Conservation (phyloP, 1,284 basidiomycete species). For the Athelia psychrophila region DNA sequence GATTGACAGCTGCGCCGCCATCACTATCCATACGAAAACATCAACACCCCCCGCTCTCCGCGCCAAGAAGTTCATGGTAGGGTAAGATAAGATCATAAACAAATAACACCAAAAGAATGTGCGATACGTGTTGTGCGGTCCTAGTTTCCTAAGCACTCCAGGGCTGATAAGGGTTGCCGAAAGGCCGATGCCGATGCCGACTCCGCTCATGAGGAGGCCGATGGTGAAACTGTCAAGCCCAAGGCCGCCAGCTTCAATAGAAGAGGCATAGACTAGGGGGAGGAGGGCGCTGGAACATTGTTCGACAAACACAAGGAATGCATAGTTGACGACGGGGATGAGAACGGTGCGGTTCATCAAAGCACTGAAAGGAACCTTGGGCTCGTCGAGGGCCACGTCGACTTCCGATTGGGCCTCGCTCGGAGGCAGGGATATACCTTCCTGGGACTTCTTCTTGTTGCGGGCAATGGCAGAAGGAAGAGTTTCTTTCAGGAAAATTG, state of each 20-base stretch:
- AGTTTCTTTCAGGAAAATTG: slow-evolving; percentile 9
- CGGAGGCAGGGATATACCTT: not conserved
- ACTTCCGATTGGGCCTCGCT: not conserved
- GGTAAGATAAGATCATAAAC: not conserved
- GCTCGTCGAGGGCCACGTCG: not conserved
- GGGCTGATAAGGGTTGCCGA: not conserved
- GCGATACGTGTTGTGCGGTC: not conserved
- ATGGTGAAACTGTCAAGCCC: slow-evolving; percentile 11
- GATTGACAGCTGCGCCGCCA: not conserved
- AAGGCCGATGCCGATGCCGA: slow-evolving; percentile 11
- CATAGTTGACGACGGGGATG: slow-evolving; percentile 19
- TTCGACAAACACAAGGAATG: slow-evolving; percentile 18
- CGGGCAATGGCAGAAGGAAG: not conserved
- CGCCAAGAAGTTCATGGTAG: not conserved
- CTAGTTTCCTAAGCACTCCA: not conserved
- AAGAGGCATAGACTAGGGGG: slow-evolving; percentile 15
- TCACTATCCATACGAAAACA: not conserved
- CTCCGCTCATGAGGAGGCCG: slow-evolving; percentile 10
- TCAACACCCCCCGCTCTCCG: not conserved
- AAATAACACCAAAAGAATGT: not conserved
- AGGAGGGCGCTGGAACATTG: slow-evolving; percentile 18
- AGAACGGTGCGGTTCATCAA: slow-evolving; percentile 10
- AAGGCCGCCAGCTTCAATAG: slow-evolving; percentile 11
- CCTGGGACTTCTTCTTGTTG: not conserved
- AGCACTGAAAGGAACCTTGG: slow-evolving; percentile 1